These are phyloP conservation scores for Oropetium thomaeum DNA, from an alignment of 176 grass and related monocot species.

Conservation along the genomic window DNA sequence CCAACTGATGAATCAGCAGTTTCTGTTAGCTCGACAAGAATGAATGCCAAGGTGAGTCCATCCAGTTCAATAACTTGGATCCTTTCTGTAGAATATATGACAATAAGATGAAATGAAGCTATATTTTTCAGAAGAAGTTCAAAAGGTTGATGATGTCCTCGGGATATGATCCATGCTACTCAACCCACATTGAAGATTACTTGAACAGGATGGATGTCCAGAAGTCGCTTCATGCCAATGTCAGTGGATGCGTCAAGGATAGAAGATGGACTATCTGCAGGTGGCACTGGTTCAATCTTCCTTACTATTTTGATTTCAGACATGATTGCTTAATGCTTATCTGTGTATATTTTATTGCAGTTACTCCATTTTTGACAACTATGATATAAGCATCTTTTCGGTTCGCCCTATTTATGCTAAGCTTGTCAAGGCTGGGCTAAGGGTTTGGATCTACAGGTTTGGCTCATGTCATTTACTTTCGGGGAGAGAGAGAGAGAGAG, in stretches of 20 bases:
- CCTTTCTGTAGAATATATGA: background rate
- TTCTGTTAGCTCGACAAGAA: slow-evolving; percentile 19
- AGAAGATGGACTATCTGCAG: slow-evolving; percentile 72
- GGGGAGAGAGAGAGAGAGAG: background rate
- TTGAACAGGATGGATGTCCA: slow-evolving; percentile 78
- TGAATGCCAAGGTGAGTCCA: slow-evolving; percentile 16
- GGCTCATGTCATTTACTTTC: slow-evolving; percentile 4
- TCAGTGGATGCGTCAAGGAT: slow-evolving; percentile 51
- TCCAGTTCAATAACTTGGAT: background rate
- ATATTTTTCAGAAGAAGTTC: slow-evolving; percentile 31
- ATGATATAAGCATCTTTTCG: slow-evolving; percentile 49
- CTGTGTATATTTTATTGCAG: slow-evolving; percentile 36
- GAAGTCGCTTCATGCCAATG: slow-evolving; percentile 62
- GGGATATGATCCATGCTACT: slow-evolving; percentile 77
- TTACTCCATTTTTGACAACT: slow-evolving; percentile 49
- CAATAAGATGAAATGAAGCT: background rate
- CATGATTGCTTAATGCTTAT: background rate
- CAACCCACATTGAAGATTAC: slow-evolving; percentile 55
- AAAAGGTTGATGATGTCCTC: slow-evolving; percentile 57
- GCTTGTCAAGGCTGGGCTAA: slow-evolving; percentile 70
- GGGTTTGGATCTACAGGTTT: slow-evolving; percentile 90
- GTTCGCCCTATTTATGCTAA: slow-evolving; percentile 69
- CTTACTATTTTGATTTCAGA: background rate
- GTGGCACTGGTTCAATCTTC: slow-evolving; percentile 24
- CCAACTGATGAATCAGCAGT: slow-evolving; percentile 38